Base-by-base conservation (phyloP, 306 rosid species). In the Alnus rubra region DNA sequence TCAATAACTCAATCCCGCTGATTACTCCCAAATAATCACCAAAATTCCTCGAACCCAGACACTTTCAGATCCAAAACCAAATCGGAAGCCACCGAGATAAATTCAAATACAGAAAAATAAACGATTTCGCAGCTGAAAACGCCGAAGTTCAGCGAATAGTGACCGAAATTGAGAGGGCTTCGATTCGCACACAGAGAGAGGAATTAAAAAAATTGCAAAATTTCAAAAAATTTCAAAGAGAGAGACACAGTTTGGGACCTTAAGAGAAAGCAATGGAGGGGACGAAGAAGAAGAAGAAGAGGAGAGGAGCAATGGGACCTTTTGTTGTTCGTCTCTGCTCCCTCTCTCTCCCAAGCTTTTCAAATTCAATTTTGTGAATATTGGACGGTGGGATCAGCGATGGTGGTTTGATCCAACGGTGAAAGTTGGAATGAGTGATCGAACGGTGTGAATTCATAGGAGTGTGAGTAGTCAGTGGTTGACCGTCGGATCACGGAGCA, bases 301-400 rank as follows among this genome's bases (percentile, higher is more conserved):
- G 18, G 45, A 58, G 9, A 65, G 82, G 59, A 75, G 69, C 73
- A 68, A 81, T 86, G 87, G 86, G 84, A 83, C 76, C 56, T 81
- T 80, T 89, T 70, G 84, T 79, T 81, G 84, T 82, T 89, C 82
- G 86, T 82, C 83, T 83, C 81, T 86, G 89, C 97, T 90, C 98
- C 97, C 98, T 86, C 98, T 92, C 94, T 88, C 93, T 88, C 69
- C 88, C 74, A 68, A 88, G 84, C 89, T 93, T 96, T 96, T 96
- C 96, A 96, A 96, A 87, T 96, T 96, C 94, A 92, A 96, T 90
- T 95, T 90, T 76, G 84, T 82, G 55, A 85, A 72, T 84, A 88
- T 83, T 89, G 73, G 80, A 96, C 93, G 98, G 97, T 73, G 53
- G 1, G 97, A 90, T 90, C 33, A n/a, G 35, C 13, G 5, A 19